Percentiles rank a stretch among this genome's conserved stretches.
These are phyloP conservation scores for Aspergillus carlsbadensis DNA, from an alignment of 495 filamentous ascomycete genomes.

Conservation along the genomic window DNA sequence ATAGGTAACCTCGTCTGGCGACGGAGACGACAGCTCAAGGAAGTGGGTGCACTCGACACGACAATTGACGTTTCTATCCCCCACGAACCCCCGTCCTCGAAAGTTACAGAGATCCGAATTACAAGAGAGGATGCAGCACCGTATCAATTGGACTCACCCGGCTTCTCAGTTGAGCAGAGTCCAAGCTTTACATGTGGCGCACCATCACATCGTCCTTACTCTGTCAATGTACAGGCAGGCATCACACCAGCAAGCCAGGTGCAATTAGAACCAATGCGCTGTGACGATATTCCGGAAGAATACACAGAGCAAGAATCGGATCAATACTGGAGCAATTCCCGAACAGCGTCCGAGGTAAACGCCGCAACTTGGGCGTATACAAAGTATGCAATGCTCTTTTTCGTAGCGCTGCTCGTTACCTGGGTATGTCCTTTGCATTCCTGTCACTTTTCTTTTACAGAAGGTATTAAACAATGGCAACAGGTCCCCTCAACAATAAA, in stretches of 20 bases:
- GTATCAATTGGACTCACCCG: not conserved
- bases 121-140: constrained; percentile 35
- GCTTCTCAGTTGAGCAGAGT: not conserved
- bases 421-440: constrained; percentile 52
- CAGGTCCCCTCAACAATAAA: constrained; percentile 77
- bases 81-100: constrained; percentile 49
- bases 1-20: constrained; percentile 70
- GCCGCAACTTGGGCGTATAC: constrained; percentile 70
- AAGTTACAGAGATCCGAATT: constrained; percentile 59
- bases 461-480: not conserved
- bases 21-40: constrained; percentile 44
- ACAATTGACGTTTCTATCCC: constrained; percentile 22
- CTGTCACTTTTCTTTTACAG: not conserved
- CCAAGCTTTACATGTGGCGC: not conserved
- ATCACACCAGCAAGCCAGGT: not conserved
- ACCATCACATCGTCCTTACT: constrained; percentile 30
- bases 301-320: not conserved
- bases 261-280: constrained; percentile 9
- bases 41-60: constrained; percentile 41
- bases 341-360: constrained; percentile 24
- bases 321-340: not conserved
- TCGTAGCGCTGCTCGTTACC: constrained; percentile 74
- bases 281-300: constrained; percentile 10
- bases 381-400: constrained; percentile 85
- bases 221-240: constrained; percentile 37